Evolutionary conservation across 352 stramenopile species (phyloP), one percentile per base, ranked within the genome.

Genomic region (Aphanomyces invadans): DNA sequence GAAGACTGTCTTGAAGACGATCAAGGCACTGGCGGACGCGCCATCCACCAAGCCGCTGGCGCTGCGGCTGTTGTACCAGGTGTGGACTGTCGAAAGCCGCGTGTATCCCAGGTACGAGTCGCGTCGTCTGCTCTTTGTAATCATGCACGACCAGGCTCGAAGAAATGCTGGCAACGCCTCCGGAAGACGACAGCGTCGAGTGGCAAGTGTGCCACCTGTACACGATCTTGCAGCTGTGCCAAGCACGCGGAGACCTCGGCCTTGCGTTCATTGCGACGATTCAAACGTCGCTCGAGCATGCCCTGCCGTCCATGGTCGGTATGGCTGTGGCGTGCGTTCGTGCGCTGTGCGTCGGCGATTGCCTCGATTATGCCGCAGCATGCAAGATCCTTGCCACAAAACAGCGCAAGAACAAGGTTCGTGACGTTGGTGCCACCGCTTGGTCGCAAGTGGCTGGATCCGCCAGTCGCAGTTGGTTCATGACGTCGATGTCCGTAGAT

Each of bases 331-430:
- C 83, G 33, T 83, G 80, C 3, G 81, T 91, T 38, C 70, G 73
- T 9, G 60, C 74, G 19, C 67, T 92, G 31, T 90, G 82, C 65
- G 53, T 64, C 19, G 76, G 65, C 10, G 82, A 90, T 53, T 88
- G 79, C 36, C 71, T 92, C 51, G 84, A 92, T 69, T 88, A 88
- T 51, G 86, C 84, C 56, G 79, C 83, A 0, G 80, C 74, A 7
- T 80, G 88, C 68, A 92, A 91, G 74, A 89, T 87, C 33, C 76
- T 92, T 29, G 39, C 77, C 2, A 68, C 77, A 36, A 92, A 90
- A 62, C 70, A 87, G 54, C 76, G 75, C 31, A 90, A 90, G 65
- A 79, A 80, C 29, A 87, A 81, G 54, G 71, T 92, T 2, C 46
- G 21, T n/a, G 19, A n/a, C n/a, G n/a, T n/a, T n/a, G n/a, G n/a